These are phyloP conservation scores for Exsudoporus frostii DNA, from an alignment of 768 basidiomycete species.

Conservation along the genomic window DNA sequence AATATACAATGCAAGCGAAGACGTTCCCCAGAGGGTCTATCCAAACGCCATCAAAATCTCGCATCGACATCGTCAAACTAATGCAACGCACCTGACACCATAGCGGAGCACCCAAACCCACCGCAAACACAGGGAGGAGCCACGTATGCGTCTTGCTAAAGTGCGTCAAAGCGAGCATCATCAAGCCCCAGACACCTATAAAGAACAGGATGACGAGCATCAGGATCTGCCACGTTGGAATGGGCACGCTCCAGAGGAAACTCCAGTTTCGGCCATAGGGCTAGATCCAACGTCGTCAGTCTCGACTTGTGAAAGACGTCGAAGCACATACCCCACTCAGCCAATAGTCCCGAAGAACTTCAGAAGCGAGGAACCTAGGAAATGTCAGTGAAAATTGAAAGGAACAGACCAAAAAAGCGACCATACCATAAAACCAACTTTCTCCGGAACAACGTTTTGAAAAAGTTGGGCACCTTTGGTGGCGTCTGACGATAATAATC, in stretches of 20 bases:
- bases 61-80: neutral
- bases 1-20: conserved; percentile 87
- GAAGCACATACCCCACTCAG: conserved; percentile 66
- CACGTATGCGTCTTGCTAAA: conserved; percentile 95
- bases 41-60: conserved; percentile 3
- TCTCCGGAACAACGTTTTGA: conserved; percentile 82
- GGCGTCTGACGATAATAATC: conserved; percentile 92
- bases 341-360: conserved; percentile 91
- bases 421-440: conserved; percentile 83
- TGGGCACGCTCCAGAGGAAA: conserved; percentile 84
- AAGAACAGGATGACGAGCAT: conserved; percentile 83
- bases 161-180: conserved; percentile 73
- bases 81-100: conserved; percentile 79
- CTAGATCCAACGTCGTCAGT: conserved; percentile 34
- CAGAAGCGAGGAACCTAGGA: conserved; percentile 76
- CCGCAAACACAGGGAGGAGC: conserved; percentile 92
- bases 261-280: conserved; percentile 94
- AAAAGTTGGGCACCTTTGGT: conserved; percentile 91
- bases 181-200: conserved; percentile 76
- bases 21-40: conserved; percentile 93
- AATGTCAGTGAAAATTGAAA: neutral
- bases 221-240: conserved; percentile 80
- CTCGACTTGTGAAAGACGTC: neutral
- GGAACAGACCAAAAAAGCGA: neutral
- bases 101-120: conserved; percentile 88